Conservation (phyloP, 805 yeast species). For the Candida ortonii region DNA sequence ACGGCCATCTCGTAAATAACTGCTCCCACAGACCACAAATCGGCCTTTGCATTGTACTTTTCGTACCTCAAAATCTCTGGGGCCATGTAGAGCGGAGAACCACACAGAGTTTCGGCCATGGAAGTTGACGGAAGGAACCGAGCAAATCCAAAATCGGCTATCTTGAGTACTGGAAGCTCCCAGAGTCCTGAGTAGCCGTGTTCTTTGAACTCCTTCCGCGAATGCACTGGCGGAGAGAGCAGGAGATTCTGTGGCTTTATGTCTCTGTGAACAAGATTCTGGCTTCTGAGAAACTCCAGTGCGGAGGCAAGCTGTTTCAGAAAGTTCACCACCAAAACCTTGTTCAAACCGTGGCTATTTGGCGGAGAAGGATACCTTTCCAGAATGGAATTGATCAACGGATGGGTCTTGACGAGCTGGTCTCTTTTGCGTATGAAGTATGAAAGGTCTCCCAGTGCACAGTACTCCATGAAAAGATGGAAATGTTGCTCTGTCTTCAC, state of each 20-base stretch:
- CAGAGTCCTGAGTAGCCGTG: slow-evolving; percentile 71
- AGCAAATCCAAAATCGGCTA: slow-evolving; percentile 98
- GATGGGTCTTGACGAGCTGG: slow-evolving; percentile 70
- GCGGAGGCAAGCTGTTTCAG: slow-evolving; percentile 85
- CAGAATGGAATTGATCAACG: slow-evolving; percentile 71
- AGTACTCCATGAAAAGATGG: slow-evolving; percentile 93
- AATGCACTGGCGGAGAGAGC: slow-evolving; percentile 76
- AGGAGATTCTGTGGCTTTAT: slow-evolving; percentile 90
- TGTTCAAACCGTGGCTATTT: slow-evolving; percentile 74
- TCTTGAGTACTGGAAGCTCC: slow-evolving; percentile 85
- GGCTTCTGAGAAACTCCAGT: slow-evolving; percentile 72
- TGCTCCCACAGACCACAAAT: slow-evolving; percentile 97
- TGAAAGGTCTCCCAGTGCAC: slow-evolving; percentile 91
- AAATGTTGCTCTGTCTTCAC: slow-evolving; percentile 72
- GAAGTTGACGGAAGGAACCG: slow-evolving; percentile 89
- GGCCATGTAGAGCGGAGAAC: slow-evolving; percentile 97
- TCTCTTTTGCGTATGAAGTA: slow-evolving; percentile 76
- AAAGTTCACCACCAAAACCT: slow-evolving; percentile 76
- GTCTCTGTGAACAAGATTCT: slow-evolving; percentile 90
- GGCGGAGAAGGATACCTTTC: slow-evolving; percentile 80
- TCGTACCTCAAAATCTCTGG: slow-evolving; percentile 94
- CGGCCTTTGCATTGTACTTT: slow-evolving; percentile 96
- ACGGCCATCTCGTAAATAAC: slow-evolving; percentile 93
- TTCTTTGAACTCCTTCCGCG: slow-evolving; percentile 56
- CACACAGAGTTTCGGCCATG: slow-evolving; percentile 95